Conservation (phyloP, 768 basidiomycete species). For the Trametes coccinea region DNA sequence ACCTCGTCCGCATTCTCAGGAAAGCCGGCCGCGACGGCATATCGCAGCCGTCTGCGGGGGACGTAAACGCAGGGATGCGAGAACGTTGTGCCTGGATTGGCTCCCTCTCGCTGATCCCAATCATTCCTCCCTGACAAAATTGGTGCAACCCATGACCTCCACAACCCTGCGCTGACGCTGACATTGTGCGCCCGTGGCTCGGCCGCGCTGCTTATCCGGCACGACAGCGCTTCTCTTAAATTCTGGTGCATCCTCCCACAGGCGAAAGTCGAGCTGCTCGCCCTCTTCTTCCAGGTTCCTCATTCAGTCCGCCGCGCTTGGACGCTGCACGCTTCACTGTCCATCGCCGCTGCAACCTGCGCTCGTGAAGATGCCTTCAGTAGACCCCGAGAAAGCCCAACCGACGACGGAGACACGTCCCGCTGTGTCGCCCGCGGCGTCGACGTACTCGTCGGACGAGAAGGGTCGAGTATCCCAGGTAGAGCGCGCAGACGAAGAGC, state of each 20-base stretch:
- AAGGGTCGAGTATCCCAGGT: slow-evolving; percentile 28
- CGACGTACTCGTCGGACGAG: slow-evolving; percentile 28
- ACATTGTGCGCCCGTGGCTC: not conserved
- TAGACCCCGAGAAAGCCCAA: slow-evolving; percentile 22
- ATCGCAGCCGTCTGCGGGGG: not conserved
- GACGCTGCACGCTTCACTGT: not conserved
- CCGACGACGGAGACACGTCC: not conserved
- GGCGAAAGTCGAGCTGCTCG: not conserved
- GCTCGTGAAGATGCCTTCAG: slow-evolving; percentile 5
- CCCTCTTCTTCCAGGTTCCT: not conserved
- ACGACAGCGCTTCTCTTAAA: not conserved
- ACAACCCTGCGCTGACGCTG: not conserved
- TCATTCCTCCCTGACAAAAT: slow-evolving; percentile 7
- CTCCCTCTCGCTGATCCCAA: not conserved
- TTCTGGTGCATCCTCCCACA: not conserved
- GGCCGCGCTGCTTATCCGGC: slow-evolving; percentile 15
- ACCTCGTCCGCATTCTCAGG: not conserved
- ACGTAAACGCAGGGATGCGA: not conserved
- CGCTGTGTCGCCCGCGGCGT: slow-evolving; percentile 21
- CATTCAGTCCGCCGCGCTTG: not conserved
- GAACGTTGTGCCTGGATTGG: slow-evolving; percentile 5
- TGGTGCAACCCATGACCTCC: slow-evolving; percentile 5
- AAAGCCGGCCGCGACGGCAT: not conserved
- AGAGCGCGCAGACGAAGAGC: slow-evolving; percentile 24
- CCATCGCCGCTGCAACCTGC: not conserved